Percentiles rank a stretch among this genome's conserved stretches.
Evolutionary conservation across 768 basidiomycete species (phyloP).

Genomic region (Dendrothele bispora): DNA sequence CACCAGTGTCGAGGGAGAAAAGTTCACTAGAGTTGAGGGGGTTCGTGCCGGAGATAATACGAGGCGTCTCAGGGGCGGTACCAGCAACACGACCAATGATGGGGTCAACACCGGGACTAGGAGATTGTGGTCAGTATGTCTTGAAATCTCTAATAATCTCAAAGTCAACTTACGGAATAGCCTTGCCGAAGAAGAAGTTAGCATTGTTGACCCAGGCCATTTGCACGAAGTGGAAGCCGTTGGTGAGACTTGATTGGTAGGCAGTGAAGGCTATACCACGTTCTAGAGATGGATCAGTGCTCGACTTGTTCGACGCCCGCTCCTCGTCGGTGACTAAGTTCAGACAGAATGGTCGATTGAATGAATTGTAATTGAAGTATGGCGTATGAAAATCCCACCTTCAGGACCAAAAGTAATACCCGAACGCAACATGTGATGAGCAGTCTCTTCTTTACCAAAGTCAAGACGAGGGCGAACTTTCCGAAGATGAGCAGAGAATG

Average conservation of each 20-base stretch:
- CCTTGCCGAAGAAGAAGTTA: not conserved
- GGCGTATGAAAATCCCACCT: slow-evolving; percentile 10
- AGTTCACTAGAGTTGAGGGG: too few species aligned
- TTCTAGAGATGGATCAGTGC: slow-evolving; percentile 1
- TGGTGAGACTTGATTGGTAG: slow-evolving; percentile 14
- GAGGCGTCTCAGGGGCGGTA: too few species aligned
- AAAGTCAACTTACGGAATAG: too few species aligned
- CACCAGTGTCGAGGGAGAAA: too few species aligned
- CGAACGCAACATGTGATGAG: slow-evolving; percentile 7
- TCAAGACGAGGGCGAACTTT: slow-evolving; percentile 28
- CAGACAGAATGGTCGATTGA: too few species aligned
- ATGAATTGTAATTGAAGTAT: not conserved
- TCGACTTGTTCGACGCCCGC: not conserved
- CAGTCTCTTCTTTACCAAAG: slow-evolving; percentile 10
- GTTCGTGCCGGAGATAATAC: too few species aligned
- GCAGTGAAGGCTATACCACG: slow-evolving; percentile 12
- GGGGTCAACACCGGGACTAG: slow-evolving; percentile 14
- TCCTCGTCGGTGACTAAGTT: slow-evolving; percentile 7
- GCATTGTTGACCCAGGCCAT: slow-evolving; percentile 13
- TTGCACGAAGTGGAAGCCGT: slow-evolving; percentile 17
- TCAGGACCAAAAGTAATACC: slow-evolving; percentile 12
- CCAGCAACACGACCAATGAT: too few species aligned
- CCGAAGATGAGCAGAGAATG: slow-evolving; percentile 30
- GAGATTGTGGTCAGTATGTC: too few species aligned
- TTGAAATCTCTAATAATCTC: too few species aligned